Evolutionary conservation across 2,329 filamentous ascomycete genomes (phyloP).

Genomic region (Ophiostoma sp.): DNA sequence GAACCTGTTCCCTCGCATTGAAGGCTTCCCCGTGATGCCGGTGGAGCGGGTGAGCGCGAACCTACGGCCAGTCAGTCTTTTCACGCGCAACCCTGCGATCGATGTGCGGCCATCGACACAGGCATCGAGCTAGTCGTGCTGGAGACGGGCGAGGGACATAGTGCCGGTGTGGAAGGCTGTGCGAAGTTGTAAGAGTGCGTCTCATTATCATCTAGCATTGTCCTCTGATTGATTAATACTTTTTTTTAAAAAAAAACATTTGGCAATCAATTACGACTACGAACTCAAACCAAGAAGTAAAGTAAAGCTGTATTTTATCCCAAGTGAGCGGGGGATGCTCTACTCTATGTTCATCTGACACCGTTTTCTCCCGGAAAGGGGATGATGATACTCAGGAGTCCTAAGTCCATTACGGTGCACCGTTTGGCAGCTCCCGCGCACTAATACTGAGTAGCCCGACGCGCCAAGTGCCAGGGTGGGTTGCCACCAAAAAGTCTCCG

Average conservation of each 20-base stretch:
- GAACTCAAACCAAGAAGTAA: neutral
- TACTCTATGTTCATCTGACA: neutral
- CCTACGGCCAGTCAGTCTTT: conserved; percentile 52
- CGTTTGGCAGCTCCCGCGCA: neutral
- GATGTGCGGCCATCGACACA: conserved; percentile 46
- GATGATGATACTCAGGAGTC: neutral
- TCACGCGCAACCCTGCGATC: conserved; percentile 45
- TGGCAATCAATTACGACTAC: neutral
- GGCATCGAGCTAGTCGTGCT: conserved; percentile 34
- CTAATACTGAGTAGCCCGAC: neutral
- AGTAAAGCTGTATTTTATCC: neutral
- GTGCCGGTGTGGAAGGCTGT: neutral
- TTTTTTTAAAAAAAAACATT: too few relatives aligned
- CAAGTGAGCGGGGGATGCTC: neutral
- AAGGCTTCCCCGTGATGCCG: conserved; percentile 67
- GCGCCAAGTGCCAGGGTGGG: neutral
- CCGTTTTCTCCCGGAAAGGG: neutral
- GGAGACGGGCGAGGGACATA: neutral
- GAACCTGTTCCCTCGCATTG: conserved; percentile 59
- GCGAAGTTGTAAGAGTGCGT: neutral
- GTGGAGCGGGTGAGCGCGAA: conserved; percentile 49
- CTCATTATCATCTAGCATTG: neutral
- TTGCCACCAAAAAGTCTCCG: neutral
- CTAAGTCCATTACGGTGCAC: neutral
- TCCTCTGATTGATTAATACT: too few relatives aligned